Evolutionary conservation across 805 yeast species (phyloP).

Genomic region (Metschnikowia borealis): DNA sequence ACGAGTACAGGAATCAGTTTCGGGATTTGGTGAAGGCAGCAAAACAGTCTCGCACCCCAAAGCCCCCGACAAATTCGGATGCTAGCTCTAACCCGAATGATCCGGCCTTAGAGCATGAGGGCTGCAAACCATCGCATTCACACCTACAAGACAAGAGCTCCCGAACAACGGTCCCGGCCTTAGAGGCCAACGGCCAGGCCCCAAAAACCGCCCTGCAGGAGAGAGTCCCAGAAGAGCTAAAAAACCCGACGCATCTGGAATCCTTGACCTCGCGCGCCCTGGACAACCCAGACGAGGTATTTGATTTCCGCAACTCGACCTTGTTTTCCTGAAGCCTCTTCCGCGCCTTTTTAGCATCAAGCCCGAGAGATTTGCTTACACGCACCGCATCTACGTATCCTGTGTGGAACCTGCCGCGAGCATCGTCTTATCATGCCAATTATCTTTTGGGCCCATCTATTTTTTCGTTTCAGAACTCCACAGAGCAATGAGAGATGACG

Average conservation of each 20-base stretch:
- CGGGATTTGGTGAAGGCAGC: conserved; percentile 37
- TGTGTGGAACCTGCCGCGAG: not conserved
- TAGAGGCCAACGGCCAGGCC: not conserved
- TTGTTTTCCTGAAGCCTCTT: conserved; percentile 7
- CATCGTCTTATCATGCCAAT: not conserved
- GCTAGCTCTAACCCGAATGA: too few relatives aligned
- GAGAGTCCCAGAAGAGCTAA: not conserved
- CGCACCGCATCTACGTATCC: not conserved
- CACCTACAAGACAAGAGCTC: too few relatives aligned
- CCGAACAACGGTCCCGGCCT: not conserved
- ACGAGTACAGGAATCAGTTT: conserved; percentile 38
- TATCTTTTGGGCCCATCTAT: not conserved
- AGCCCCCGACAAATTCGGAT: not conserved
- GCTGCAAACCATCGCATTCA: too few relatives aligned
- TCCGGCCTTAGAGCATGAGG: not conserved
- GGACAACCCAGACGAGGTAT: not conserved
- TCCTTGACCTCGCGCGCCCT: not conserved
- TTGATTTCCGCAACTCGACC: conserved; percentile 11
- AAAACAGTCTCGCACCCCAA: conserved; percentile 6
- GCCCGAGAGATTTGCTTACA: not conserved
- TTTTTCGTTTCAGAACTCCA: not conserved
- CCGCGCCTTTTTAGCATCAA: conserved; percentile 10
- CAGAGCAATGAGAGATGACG: conserved; percentile 18
- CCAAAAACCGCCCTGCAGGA: not conserved
- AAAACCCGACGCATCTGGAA: not conserved